phyloP scores from a whole-genome alignment of 2,329 filamentous ascomycete genomes.

The Aphanoascus verrucosus region DNA sequence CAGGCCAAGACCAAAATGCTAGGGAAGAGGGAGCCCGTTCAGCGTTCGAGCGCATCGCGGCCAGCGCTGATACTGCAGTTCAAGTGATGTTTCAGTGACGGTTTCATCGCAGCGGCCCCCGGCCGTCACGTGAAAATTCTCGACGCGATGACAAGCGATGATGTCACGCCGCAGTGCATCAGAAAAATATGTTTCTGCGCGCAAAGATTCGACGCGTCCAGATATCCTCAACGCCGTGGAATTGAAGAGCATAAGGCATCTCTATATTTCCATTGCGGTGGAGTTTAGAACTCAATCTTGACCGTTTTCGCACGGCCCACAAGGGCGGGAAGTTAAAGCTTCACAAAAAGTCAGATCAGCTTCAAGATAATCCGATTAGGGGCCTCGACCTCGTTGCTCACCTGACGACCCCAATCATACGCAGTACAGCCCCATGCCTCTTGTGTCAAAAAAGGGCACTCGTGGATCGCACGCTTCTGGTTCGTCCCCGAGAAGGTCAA shows the following conservation, averaged over 20 bases:
- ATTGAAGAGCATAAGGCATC: neutral
- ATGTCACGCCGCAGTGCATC: neutral
- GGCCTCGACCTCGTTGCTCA: neutral
- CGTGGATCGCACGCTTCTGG: neutral
- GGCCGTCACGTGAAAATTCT: neutral
- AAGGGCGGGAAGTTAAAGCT: neutral
- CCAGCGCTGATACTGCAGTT: neutral
- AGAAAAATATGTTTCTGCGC: neutral
- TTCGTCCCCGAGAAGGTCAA: conserved; percentile 4
- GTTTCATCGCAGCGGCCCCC: conserved; percentile 1
- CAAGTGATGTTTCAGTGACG: neutral
- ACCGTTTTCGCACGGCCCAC: neutral
- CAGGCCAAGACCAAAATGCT: too few species aligned
- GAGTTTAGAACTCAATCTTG: neutral
- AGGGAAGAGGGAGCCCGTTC: too few species aligned
- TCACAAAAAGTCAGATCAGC: conserved; percentile 5
- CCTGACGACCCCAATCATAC: neutral
- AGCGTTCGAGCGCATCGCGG: too few species aligned
- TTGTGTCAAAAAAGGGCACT: neutral
- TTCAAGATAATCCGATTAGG: neutral
- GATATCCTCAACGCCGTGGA: too few species aligned
- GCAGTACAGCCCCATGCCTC: too few species aligned
- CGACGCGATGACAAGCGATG: neutral
- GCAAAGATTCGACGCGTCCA: neutral
- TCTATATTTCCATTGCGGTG: neutral